These are phyloP conservation scores for Mycocentrospora acerina DNA, from an alignment of 2,329 filamentous ascomycete species.

Conservation along the genomic window DNA sequence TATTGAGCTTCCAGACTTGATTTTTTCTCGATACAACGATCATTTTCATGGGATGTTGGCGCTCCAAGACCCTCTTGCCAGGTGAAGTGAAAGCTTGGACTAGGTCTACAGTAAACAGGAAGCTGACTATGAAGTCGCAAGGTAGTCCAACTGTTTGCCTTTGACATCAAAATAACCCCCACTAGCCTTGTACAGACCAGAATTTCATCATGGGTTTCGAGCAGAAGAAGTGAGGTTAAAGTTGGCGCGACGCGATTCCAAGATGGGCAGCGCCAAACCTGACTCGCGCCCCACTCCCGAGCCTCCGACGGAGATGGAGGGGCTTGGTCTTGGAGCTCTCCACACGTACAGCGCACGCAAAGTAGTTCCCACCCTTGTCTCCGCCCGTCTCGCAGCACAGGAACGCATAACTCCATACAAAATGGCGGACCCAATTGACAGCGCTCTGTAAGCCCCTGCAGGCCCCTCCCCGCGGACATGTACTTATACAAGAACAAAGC, in stretches of 20 bases:
- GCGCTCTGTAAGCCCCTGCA: constrained; percentile 64
- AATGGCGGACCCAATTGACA: constrained; percentile 56
- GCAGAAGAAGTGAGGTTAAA: constrained; percentile 8
- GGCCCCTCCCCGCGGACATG: neutral
- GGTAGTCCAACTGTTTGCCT: neutral
- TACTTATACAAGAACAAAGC: constrained; percentile 51
- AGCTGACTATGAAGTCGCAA: neutral
- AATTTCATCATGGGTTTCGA: neutral
- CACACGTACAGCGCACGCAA: too few relatives aligned
- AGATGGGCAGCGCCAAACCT: constrained; percentile 16
- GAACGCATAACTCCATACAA: constrained; percentile 4
- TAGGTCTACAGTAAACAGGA: too few relatives aligned
- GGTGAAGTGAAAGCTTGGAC: too few relatives aligned
- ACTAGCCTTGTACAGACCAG: neutral
- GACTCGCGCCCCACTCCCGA: constrained; percentile 23
- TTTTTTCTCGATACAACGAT: too few relatives aligned
- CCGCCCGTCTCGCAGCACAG: too few relatives aligned
- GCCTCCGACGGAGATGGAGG: constrained; percentile 20
- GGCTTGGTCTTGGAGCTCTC: constrained; percentile 19
- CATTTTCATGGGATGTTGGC: too few relatives aligned
- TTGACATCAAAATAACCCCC: neutral
- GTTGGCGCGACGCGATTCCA: constrained; percentile 6
- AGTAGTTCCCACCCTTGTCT: too few relatives aligned
- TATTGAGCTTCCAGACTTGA: too few relatives aligned
- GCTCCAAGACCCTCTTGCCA: too few relatives aligned